Evolutionary conservation across 73 alveolate species (phyloP).

Genomic region (Paramecium primaurelia): DNA sequence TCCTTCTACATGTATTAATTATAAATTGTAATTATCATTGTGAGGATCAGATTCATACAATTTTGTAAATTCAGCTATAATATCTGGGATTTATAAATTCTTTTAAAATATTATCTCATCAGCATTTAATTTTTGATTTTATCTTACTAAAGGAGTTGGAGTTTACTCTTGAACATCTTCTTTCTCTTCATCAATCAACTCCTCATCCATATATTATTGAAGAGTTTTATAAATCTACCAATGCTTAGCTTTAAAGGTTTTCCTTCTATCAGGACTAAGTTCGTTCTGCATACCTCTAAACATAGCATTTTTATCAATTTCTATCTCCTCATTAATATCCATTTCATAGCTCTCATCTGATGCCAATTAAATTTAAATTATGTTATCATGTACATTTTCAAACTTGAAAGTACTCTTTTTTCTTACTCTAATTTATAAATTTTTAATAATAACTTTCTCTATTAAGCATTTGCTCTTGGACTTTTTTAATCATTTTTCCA

Average conservation of each 20-base stretch:
- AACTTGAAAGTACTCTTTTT: neutral
- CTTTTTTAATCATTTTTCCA: neutral
- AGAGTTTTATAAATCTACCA: neutral
- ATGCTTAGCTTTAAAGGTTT: neutral
- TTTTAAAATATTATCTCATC: neutral
- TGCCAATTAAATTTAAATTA: neutral
- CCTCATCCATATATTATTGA: neutral
- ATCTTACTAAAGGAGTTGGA: neutral
- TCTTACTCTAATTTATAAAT: neutral
- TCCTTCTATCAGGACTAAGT: neutral
- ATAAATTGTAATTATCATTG: slow-evolving; percentile 16
- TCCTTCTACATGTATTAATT: neutral
- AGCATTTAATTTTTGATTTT: neutral
- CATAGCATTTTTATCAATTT: neutral
- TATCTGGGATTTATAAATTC: neutral
- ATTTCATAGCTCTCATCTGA: slow-evolving; percentile 9
- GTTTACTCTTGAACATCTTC: neutral
- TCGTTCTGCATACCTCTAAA: neutral
- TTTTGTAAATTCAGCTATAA: neutral
- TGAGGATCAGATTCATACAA: neutral
- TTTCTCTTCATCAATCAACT: neutral
- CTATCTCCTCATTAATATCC: neutral
- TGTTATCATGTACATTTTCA: neutral
- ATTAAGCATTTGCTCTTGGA: neutral
- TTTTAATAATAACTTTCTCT: neutral